Conservation (phyloP, 495 filamentous ascomycete genomes). For the Xylaria scruposa region DNA sequence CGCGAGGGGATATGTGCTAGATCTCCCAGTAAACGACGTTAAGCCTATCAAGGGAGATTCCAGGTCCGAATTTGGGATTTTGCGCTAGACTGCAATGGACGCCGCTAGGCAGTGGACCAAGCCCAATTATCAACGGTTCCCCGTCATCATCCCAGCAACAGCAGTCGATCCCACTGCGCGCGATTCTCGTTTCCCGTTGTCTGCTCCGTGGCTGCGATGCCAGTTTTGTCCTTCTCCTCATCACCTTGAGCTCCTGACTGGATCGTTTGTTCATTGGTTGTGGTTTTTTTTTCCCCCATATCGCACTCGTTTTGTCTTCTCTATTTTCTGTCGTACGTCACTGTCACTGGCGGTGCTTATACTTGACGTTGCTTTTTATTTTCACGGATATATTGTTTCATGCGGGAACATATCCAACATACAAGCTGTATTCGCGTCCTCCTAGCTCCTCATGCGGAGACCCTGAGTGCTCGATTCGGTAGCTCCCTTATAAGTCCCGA, state of each 20-base stretch:
- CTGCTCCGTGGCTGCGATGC: conserved; percentile 3
- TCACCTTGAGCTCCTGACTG: not conserved
- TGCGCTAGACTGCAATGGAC: not conserved
- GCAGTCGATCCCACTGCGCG: conserved; percentile 20
- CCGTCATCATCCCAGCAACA: conserved; percentile 19
- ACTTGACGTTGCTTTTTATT: conserved; percentile 17
- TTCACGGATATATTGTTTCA: conserved; percentile 22
- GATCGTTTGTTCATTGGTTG: conserved; percentile 18
- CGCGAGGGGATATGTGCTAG: not conserved
- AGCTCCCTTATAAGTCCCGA: conserved; percentile 11
- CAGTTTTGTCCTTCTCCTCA: conserved; percentile 6
- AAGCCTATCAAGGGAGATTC: not conserved
- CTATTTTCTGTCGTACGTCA: conserved; percentile 17
- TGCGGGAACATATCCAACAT: conserved; percentile 19
- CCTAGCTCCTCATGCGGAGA: conserved; percentile 9
- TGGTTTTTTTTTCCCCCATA: not conserved
- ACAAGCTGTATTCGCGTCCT: conserved; percentile 12
- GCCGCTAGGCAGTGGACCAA: not conserved
- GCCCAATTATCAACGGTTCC: conserved; percentile 16
- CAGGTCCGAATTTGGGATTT: not conserved
- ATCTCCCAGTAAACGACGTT: not conserved
- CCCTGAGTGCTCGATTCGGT: conserved; percentile 5
- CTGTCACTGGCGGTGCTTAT: conserved; percentile 25
- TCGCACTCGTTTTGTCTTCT: conserved; percentile 13
- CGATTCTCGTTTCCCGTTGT: conserved; percentile 3